phyloP scores from a whole-genome alignment of 331 rosid species.

The Pyrus hybrid region DNA sequence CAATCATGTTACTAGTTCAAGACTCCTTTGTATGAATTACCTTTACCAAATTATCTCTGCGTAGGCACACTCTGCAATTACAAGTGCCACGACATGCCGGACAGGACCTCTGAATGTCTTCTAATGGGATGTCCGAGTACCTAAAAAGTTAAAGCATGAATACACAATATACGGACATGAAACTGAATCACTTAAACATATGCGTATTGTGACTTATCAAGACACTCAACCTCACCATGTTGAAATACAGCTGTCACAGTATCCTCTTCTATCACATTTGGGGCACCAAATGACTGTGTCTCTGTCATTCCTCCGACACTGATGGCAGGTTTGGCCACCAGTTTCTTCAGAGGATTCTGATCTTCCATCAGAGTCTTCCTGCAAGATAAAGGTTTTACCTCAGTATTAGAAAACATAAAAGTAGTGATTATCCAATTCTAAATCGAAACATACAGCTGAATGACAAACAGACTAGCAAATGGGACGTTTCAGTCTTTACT shows the following conservation, averaged over 20 bases:
- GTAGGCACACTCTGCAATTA: constrained; percentile 81
- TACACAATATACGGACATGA: constrained; percentile 6
- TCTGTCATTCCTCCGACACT: constrained; percentile 64
- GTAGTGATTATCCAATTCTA: not conserved
- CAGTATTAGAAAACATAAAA: constrained; percentile 2
- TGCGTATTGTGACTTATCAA: not conserved
- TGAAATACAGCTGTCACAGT: constrained; percentile 67
- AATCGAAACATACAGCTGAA: not conserved
- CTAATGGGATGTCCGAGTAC: constrained; percentile 59
- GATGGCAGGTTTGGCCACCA: constrained; percentile 83
- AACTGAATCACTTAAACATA: constrained; percentile 5
- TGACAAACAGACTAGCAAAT: not conserved
- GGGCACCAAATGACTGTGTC: constrained; percentile 78
- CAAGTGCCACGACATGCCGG: constrained; percentile 96
- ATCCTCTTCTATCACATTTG: constrained; percentile 84
- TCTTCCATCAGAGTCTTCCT: constrained; percentile 70
- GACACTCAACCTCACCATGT: constrained; percentile 46
- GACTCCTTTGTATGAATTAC: constrained; percentile 20
- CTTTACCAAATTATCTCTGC: constrained; percentile 85
- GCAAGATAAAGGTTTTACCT: constrained; percentile 20
- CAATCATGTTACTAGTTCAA: not conserved
- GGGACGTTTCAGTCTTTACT: not conserved
- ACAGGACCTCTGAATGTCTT: constrained; percentile 70
- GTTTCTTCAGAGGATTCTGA: constrained; percentile 62
- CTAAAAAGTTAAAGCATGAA: constrained; percentile 31